Base-by-base conservation (phyloP, 2,329 filamentous ascomycete genomes). In the Knufia petricola region DNA sequence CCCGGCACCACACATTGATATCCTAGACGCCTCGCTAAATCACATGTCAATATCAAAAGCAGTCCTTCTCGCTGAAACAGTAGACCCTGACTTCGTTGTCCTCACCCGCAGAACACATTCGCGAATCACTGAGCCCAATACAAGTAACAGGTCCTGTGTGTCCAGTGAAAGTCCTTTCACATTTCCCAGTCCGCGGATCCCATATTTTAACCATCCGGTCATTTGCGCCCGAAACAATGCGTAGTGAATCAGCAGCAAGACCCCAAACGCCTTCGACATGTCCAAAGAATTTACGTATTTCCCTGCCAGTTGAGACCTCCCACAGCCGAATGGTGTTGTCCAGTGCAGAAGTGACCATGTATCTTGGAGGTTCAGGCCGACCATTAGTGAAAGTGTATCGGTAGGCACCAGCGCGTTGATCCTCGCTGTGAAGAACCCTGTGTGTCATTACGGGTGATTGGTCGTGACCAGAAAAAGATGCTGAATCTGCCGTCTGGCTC, bases 201-300 rank as follows among this genome's bases (percentile, higher is more conserved):
- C 92, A 98, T 26, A 86, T 81, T 70, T 96, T 96, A 59, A 95
- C 85, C 80, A 90, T 94, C 36, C 87, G 82, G 66, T 98, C 92
- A 64, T 96, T 88, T 9, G 87, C 85, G 0, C 89, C 90, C 15
- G 84, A 87, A 12, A 96, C 87, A 13, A 95, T 80, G 9, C 92
- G 81, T 17, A 96, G 71, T 1, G 85, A 89, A 66, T 96, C 90
- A 2, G 86, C 90, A 0, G 85, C 87, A 2, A 98, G 74, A 4
- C 86, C 85, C 92, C 92, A 98, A 17, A 98, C 84, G 26, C 92
- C 92, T 65, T 98, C 92, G 19, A 98, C 78, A 61, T 98, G 92
- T 0, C 92, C 92, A 63, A 96, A 98, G 72, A 95, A 94, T 26
- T 87, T 94, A 53, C 87, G 85, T 28, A 95, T 75, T 60, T 87